Evolutionary conservation across 1,284 basidiomycete genomes (phyloP), one percentile per base, ranked within the genome.

Genomic region (Cutaneotrichosporon daszewskae): DNA sequence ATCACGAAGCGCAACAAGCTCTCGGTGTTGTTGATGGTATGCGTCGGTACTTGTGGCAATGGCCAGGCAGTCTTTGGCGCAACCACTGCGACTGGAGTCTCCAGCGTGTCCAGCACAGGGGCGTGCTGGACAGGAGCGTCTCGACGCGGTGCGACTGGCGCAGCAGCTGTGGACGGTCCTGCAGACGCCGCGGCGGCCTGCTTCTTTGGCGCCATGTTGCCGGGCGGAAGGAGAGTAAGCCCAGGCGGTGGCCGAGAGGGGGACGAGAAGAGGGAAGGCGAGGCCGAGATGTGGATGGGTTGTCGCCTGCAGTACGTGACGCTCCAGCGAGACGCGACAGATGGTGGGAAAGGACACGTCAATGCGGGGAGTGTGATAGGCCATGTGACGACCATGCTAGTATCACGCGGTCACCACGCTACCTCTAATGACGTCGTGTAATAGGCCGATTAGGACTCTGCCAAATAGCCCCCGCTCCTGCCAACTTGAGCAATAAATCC

Each of bases 1-100:
- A 90, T 84, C 54, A 91, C 77, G 53, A 92, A 87, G 51, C 87
- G 82, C 53, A 96, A 74, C 54, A 94, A 76, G 43, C 86, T 88
- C 44, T 83, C 79, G 16, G 86, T 83, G 60, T 94, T 92, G 47
- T 79, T 74, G 56, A 89, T 80, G 27, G 84, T 83, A 51, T 77
- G 72, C 28, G 79, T 77, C 5, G 64, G 59, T 27, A 72, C 42
- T 20, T 57, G 45, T 3, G 72, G 72, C 8, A 72, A 45, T 16
- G 65, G 62, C 51, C 71, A 72, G 2, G 70, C 69, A 24, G 65
- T 40, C 36, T 57, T 48, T 19, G 37, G 36, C 33, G 17, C 28
- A 16, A 40, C 29, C 32, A n/a, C 34, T 9, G 22, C 37, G 6
- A 20, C 29, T 16, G 19, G 28, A 14, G 37, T 31, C 11, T 18